phyloP scores from a whole-genome alignment of 108 stramenopile genomes.

The Cylindrotheca closterium region DNA sequence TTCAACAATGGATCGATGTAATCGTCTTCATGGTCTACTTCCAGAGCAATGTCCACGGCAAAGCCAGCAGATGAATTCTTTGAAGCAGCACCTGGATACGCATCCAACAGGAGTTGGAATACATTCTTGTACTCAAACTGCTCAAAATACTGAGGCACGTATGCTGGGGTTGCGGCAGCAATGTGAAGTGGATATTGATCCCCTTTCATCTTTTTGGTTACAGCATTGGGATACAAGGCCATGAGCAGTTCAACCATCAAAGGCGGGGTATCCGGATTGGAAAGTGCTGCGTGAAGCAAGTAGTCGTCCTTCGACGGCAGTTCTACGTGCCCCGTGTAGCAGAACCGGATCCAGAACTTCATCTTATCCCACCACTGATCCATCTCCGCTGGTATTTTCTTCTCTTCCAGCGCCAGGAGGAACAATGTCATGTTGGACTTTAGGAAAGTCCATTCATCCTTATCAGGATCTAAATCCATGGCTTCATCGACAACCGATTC shows the following conservation, averaged over 20 bases:
- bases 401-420: slow-evolving; percentile 6
- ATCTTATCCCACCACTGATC: slow-evolving; percentile 30
- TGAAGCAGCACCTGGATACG: slow-evolving; percentile 20
- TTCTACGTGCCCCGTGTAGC: slow-evolving; percentile 3
- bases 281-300: slow-evolving; percentile 34
- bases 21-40: neutral
- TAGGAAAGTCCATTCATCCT: slow-evolving; percentile 1
- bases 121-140: slow-evolving; percentile 1
- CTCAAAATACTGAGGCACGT: slow-evolving; percentile 33
- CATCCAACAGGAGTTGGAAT: slow-evolving; percentile 5
- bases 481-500: neutral
- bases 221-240: slow-evolving; percentile 22
- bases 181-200: slow-evolving; percentile 28
- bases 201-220: neutral
- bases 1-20: neutral
- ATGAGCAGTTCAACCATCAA: slow-evolving; percentile 25
- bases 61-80: slow-evolving; percentile 9
- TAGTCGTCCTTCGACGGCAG: slow-evolving; percentile 2
- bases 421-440: slow-evolving; percentile 5
- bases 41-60: slow-evolving; percentile 30
- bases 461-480: neutral
- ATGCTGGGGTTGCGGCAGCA: slow-evolving; percentile 17
- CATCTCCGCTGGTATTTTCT: slow-evolving; percentile 9
- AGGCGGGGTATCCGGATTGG: slow-evolving; percentile 32
- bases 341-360: slow-evolving; percentile 35